A percentile compares a stretch with the other conserved stretches of the same genome.
Conservation (phyloP, 371 early-diverging fungal species). For the Ordospora pajunii region DNA sequence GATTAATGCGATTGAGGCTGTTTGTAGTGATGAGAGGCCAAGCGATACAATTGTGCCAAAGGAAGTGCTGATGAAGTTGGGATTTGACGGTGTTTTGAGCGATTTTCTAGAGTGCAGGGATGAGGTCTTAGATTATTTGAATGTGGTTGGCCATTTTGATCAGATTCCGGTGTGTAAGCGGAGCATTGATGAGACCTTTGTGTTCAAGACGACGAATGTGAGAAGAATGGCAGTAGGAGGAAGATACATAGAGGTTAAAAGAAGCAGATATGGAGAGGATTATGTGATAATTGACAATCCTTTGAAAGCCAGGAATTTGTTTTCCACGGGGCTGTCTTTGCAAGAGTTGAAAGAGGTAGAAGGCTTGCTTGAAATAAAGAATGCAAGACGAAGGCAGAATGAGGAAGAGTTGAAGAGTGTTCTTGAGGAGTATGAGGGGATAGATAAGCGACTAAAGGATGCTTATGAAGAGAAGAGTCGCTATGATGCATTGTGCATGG, state of each 20-base stretch:
- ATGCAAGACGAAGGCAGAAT: slow-evolving; percentile 32
- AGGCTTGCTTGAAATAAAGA: slow-evolving; percentile 22
- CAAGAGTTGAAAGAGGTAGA: slow-evolving; percentile 29
- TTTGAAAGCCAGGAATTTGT: slow-evolving; percentile 39
- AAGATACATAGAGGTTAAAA: slow-evolving; percentile 57
- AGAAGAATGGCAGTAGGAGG: slow-evolving; percentile 51
- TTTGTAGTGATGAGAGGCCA: not conserved
- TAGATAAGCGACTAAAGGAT: not conserved
- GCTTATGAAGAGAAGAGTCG: not conserved
- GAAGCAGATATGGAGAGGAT: slow-evolving; percentile 56
- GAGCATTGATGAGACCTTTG: slow-evolving; percentile 39
- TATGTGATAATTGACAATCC: slow-evolving; percentile 23
- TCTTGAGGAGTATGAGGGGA: not conserved
- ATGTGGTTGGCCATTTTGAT: slow-evolving; percentile 48
- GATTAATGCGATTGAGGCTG: slow-evolving; percentile 55
- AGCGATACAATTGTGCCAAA: not conserved
- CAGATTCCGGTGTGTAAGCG: slow-evolving; percentile 54
- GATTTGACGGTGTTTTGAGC: slow-evolving; percentile 52
- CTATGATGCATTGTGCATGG: not conserved
- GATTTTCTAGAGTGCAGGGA: slow-evolving; percentile 56
- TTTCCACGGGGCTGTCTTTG: slow-evolving; percentile 14
- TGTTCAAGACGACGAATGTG: slow-evolving; percentile 49
- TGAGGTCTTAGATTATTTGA: slow-evolving; percentile 52
- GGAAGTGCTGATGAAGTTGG: slow-evolving; percentile 14
- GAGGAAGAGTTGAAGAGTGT: slow-evolving; percentile 24